phyloP scores from a whole-genome alignment of 1,284 basidiomycete species.

The Kalmanozyma brasiliensis region DNA sequence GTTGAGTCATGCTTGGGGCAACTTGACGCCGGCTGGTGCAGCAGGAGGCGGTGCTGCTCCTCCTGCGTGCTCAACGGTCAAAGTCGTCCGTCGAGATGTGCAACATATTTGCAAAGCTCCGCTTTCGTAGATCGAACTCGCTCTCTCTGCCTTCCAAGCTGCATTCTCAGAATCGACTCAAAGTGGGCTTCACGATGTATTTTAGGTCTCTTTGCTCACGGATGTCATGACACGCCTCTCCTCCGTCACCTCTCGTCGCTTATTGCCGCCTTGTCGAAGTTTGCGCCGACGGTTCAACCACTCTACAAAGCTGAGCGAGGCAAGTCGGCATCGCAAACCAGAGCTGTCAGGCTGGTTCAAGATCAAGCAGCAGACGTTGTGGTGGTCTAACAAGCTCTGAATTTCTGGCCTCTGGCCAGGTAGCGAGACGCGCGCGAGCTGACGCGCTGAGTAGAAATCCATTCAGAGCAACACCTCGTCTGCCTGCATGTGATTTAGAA shows the following conservation, averaged over 20 bases:
- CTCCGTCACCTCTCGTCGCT: too few relatives aligned
- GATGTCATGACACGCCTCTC: background rate
- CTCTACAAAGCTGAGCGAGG: too few relatives aligned
- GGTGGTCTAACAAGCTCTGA: constrained; percentile 1
- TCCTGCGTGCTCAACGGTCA: constrained; percentile 14
- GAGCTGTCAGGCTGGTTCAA: too few relatives aligned
- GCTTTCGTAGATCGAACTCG: background rate
- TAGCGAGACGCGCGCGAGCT: constrained; percentile 7
- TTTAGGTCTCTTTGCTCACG: background rate
- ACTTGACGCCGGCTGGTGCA: constrained; percentile 24
- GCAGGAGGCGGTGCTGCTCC: constrained; percentile 20
- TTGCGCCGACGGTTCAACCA: too few relatives aligned
- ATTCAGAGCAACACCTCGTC: too few relatives aligned
- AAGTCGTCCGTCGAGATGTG: background rate
- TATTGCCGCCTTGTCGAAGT: too few relatives aligned
- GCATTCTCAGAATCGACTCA: background rate
- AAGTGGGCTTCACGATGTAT: background rate
- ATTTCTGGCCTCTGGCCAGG: background rate
- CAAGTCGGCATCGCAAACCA: too few relatives aligned
- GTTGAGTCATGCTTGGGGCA: constrained; percentile 36
- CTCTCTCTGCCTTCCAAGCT: background rate
- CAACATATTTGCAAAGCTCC: background rate
- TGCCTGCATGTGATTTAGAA: too few relatives aligned
- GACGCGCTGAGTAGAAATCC: constrained; percentile 4
- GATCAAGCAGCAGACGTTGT: too few relatives aligned